Evolutionary conservation across 139 green algal species (phyloP), one percentile per base, ranked within the genome.

Genomic region (Picochlorum sp.): DNA sequence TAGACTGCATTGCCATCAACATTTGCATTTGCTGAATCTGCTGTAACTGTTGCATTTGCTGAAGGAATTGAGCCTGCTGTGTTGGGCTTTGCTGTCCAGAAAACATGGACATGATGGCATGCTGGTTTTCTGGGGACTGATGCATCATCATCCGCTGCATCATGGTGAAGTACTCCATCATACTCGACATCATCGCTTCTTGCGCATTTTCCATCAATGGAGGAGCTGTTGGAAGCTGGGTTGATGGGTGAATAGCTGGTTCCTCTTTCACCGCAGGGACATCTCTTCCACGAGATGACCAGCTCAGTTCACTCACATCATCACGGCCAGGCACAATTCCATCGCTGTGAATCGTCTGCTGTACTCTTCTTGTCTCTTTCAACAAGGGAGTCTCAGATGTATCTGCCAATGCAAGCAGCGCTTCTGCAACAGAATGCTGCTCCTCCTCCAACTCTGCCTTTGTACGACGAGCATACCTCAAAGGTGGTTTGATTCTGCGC

Each of bases 321-420:
- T 23, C 34, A 26, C 31, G 15, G 5, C 31, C 15, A 31, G 63
- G 63, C 8, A 60, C 65, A 20, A 49, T 51, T 44, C 65, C 37
- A 49, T 62, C 65, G 21, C 34, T 62, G 3, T 21, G 21, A 0
- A 21, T 34, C 13, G 18, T 28, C 37, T 52, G 28, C 47, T 57
- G 37, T 45, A 21, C 45, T 37, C 70, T 21, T 54, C 74, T 60
- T 64, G 62, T 21, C n/a, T 30, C 6, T 20, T 21, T 60, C 9
- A 38, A 41, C 34, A 41, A 41, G 34, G 34, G 34, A 11, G 34
- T 41, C 2, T 59, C 9, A 49, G 16, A 54, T 54, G 47, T 54
- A 14, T 65, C 68, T 15, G 45, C 67, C 31, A 69, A 62, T n/a
- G 68, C 68, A 24, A 75, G 23, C 49, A 75, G 51, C 16, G 68